Conservation (phyloP, 192 early-diverging fungal species). For the Umbelopsis vinacea region DNA sequence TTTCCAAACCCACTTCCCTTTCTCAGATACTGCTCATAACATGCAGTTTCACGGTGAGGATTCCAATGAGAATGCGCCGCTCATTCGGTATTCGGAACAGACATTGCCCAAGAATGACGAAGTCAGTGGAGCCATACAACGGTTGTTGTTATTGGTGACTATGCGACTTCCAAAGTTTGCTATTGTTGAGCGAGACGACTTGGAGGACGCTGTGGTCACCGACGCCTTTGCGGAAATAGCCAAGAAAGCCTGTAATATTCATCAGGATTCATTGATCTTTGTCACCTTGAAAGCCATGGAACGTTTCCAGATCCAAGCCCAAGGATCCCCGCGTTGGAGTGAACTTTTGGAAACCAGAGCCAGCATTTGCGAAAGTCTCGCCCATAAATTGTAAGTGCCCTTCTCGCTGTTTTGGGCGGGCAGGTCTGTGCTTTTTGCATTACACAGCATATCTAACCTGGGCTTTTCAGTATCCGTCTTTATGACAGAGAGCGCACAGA, state of each 20-base stretch:
- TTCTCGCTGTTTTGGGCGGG: too few relatives aligned
- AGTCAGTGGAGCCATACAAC: neutral
- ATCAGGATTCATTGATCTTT: constrained; percentile 8
- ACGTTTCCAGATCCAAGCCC: constrained; percentile 9
- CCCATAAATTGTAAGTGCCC: constrained; percentile 17
- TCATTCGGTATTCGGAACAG: neutral
- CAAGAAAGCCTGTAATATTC: constrained; percentile 2
- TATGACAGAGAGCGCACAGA: constrained; percentile 15
- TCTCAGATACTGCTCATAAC: neutral
- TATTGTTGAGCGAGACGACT: constrained; percentile 14
- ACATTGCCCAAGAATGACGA: constrained; percentile 2
- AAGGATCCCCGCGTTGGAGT: constrained; percentile 22
- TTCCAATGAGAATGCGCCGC: neutral
- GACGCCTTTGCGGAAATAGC: constrained; percentile 17
- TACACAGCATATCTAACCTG: neutral
- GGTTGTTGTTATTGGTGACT: neutral
- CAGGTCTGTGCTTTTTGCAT: constrained; percentile 12
- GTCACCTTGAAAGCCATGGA: constrained; percentile 22
- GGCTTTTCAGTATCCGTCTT: neutral
- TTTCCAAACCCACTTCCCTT: neutral
- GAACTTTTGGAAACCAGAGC: constrained; percentile 20
- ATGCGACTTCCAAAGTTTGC: constrained; percentile 19
- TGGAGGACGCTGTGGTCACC: constrained; percentile 14
- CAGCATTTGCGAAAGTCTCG: constrained; percentile 1
- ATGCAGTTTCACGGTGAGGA: neutral